Percentiles rank a stretch among this genome's conserved stretches.
These are phyloP conservation scores for Coniochaeta ligniaria DNA, from an alignment of 2,329 filamentous ascomycete genomes.

Conservation along the genomic window DNA sequence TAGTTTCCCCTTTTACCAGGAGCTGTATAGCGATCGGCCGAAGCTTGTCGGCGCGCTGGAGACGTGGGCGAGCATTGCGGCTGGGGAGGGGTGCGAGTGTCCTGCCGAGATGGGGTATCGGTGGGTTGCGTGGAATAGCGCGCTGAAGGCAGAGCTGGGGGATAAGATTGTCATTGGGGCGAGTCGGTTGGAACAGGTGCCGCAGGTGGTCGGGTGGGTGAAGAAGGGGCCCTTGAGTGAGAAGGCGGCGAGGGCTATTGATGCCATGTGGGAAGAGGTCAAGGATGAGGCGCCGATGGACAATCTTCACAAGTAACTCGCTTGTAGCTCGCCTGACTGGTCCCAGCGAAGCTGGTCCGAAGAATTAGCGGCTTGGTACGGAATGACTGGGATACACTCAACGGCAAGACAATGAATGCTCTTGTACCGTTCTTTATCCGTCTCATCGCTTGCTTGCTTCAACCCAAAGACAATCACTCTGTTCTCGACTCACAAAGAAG, in stretches of 20 bases:
- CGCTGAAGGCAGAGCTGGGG: neutral
- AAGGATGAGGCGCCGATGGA: conserved; percentile 7
- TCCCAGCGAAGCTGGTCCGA: neutral
- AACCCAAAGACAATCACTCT: neutral
- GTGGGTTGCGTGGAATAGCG: conserved; percentile 6
- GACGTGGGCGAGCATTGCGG: conserved; percentile 4
- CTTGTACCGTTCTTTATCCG: no score
- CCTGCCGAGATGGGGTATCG: conserved; percentile 9
- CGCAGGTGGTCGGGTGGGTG: conserved; percentile 26
- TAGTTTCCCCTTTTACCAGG: conserved; percentile 1
- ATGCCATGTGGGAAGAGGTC: conserved; percentile 21
- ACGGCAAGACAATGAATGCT: no score
- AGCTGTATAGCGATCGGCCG: conserved; percentile 5
- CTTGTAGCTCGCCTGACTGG: neutral
- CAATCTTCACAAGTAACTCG: neutral
- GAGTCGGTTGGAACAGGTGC: conserved; percentile 25
- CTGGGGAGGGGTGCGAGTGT: conserved; percentile 2
- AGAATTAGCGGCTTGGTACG: no score
- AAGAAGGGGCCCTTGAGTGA: conserved; percentile 31
- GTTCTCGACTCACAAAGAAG: neutral
- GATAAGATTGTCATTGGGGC: conserved; percentile 33
- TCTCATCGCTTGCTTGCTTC: no score
- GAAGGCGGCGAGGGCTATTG: conserved; percentile 27
- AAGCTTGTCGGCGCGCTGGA: conserved; percentile 6
- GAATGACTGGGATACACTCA: no score